Percentiles rank a stretch among this genome's conserved stretches.
Conservation (phyloP, 1,284 basidiomycete species). For the Termitomyces sp. region DNA sequence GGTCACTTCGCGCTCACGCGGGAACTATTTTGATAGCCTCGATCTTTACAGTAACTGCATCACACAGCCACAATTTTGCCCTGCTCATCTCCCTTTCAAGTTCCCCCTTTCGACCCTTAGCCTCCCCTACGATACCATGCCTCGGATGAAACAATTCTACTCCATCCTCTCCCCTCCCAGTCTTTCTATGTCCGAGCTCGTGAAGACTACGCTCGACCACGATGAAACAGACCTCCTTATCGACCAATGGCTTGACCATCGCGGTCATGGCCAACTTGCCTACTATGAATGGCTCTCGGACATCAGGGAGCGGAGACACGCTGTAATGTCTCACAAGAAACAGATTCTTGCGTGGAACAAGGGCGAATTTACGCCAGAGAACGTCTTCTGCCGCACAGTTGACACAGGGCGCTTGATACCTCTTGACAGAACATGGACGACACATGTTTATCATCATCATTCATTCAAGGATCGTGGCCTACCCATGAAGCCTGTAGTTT, state of each 20-base stretch:
- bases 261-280: conserved; percentile 49
- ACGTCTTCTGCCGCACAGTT: conserved; percentile 69
- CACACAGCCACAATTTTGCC: conserved; percentile 7
- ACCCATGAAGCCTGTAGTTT: conserved; percentile 73
- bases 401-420: conserved; percentile 71
- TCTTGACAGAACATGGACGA: conserved; percentile 72
- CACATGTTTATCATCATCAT: conserved; percentile 69
- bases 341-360: conserved; percentile 71
- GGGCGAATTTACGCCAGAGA: conserved; percentile 69
- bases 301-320: conserved; percentile 58
- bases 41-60: conserved; percentile 3
- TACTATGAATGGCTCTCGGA: conserved; percentile 72
- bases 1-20: not conserved
- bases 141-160: conserved; percentile 43
- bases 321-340: conserved; percentile 40
- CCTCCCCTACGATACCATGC: conserved; percentile 25
- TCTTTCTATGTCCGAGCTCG: conserved; percentile 67
- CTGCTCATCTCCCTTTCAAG: not conserved
- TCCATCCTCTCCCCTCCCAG: conserved; percentile 61
- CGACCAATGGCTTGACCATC: conserved; percentile 75
- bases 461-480: conserved; percentile 66
- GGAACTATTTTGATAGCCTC: not conserved
- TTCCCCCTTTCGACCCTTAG: not conserved
- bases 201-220: conserved; percentile 68
- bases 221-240: conserved; percentile 70